A percentile compares a stretch with the other conserved stretches of the same genome.
Conservation (phyloP, 257 asterid species). For the Plantago major region DNA sequence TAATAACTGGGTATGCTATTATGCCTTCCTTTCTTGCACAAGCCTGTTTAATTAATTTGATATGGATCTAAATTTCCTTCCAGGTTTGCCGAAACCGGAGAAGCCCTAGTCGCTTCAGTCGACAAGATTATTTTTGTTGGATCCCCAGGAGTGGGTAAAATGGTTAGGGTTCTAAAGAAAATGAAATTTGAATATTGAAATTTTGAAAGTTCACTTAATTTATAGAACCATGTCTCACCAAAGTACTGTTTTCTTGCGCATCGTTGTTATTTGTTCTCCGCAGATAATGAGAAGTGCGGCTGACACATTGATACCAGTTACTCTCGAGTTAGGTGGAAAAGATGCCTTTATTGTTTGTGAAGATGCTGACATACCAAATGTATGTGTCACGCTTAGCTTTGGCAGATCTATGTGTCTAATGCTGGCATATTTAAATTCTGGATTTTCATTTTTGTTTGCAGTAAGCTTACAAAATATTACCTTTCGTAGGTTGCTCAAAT, state of each 20-base stretch:
- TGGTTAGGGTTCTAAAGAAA: conserved; percentile 41
- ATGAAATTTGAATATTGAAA: background rate
- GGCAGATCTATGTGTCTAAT: conserved; percentile 16
- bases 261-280: conserved; percentile 16
- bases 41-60: conserved; percentile 23
- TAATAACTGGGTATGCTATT: conserved; percentile 83
- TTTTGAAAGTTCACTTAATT: conserved; percentile 14
- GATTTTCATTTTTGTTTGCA: conserved; percentile 2
- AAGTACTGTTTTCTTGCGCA: conserved; percentile 12
- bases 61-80: conserved; percentile 24
- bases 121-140: conserved; percentile 97
- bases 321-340: conserved; percentile 98
- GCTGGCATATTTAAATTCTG: background rate
- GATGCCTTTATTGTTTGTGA: conserved; percentile 98
- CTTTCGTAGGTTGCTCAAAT: conserved; percentile 83
- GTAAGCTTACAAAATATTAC: conserved; percentile 17
- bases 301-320: conserved; percentile 81
- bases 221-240: conserved; percentile 11
- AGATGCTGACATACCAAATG: conserved; percentile 85
- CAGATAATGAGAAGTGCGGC: conserved; percentile 96
- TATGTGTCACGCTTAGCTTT: conserved; percentile 34
- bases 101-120: conserved; percentile 85
- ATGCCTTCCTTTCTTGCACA: conserved; percentile 12
- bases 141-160: conserved; percentile 95
- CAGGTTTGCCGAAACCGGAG: conserved; percentile 99